A percentile compares a stretch with the other conserved stretches of the same genome.
phyloP scores from a whole-genome alignment of 495 filamentous ascomycete species.

The Penicillium macrosclerotiorum region DNA sequence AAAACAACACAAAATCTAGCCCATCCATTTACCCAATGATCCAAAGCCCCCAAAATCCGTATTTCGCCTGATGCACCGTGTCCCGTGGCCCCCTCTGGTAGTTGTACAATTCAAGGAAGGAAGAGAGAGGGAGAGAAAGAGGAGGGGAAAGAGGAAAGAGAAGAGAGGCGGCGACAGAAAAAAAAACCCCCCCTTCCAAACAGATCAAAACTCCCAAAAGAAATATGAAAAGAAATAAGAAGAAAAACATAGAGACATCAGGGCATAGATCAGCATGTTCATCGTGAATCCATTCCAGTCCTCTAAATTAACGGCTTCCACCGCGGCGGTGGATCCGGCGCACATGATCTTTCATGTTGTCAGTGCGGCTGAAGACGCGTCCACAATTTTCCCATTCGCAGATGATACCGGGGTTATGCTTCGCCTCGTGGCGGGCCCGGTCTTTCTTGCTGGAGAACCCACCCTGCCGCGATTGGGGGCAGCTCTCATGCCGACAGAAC shows the following conservation, averaged over 20 bases:
- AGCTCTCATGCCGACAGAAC: slow-evolving; percentile 61
- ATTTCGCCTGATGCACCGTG: not conserved
- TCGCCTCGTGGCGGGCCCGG: slow-evolving; percentile 59
- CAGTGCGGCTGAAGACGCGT: slow-evolving; percentile 59
- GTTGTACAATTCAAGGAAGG: slow-evolving; percentile 2
- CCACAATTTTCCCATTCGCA: slow-evolving; percentile 60
- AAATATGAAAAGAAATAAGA: not conserved
- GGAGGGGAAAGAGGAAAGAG: not conserved
- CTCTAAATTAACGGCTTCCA: slow-evolving; percentile 8
- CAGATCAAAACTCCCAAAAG: too few species aligned
- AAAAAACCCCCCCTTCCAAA: too few species aligned
- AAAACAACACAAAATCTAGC: too few species aligned
- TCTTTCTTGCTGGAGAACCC: slow-evolving; percentile 67
- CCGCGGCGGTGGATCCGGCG: slow-evolving; percentile 42
- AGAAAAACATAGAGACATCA: not conserved
- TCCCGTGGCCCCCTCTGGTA: not conserved
- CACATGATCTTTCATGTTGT: slow-evolving; percentile 64
- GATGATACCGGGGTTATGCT: slow-evolving; percentile 57
- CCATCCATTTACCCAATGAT: too few species aligned
- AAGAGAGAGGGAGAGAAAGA: not conserved
- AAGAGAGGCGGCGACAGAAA: not conserved
- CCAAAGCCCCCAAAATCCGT: too few species aligned
- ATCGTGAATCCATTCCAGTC: too few species aligned
- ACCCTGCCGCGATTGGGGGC: slow-evolving; percentile 52
- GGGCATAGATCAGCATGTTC: too few species aligned